A percentile compares a stretch with the other conserved stretches of the same genome.
These are phyloP conservation scores for Raffaelea deltoideospora DNA, from an alignment of 2,329 filamentous ascomycete genomes.

Conservation along the genomic window DNA sequence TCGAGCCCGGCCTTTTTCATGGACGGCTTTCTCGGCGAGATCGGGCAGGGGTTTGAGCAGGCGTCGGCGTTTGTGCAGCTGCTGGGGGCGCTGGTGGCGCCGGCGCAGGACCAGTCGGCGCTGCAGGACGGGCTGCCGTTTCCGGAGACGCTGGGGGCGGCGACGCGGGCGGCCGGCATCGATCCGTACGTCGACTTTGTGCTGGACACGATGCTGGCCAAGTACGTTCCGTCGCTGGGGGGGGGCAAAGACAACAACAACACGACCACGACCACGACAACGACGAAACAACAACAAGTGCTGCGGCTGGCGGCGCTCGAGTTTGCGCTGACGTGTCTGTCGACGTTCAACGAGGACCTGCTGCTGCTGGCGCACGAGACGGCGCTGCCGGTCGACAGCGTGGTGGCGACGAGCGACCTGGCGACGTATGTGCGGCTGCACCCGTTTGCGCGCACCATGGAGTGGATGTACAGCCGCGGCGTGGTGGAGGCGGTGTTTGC, in stretches of 20 bases:
- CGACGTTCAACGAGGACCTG: slow-evolving; percentile 86
- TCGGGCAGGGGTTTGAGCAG: slow-evolving; percentile 70
- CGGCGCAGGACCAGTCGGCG: slow-evolving; percentile 42
- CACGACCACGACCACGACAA: slow-evolving; percentile 36
- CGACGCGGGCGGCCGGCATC: slow-evolving; percentile 65
- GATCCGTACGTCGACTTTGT: slow-evolving; percentile 89
- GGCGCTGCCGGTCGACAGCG: slow-evolving; percentile 56
- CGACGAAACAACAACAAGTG: slow-evolving; percentile 54
- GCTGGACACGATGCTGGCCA: slow-evolving; percentile 60
- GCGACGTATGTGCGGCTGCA: slow-evolving; percentile 73
- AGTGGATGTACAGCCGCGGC: slow-evolving; percentile 93
- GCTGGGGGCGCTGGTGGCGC: slow-evolving; percentile 55
- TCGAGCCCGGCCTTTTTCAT: slow-evolving; percentile 23
- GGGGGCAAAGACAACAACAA: too few relatives aligned
- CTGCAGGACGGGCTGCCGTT: slow-evolving; percentile 71
- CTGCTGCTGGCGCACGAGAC: slow-evolving; percentile 73
- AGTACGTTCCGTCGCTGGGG: too few relatives aligned
- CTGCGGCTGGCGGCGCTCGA: slow-evolving; percentile 69
- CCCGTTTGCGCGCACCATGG: slow-evolving; percentile 88
- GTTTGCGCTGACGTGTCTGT: slow-evolving; percentile 65
- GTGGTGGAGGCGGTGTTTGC: slow-evolving; percentile 68
- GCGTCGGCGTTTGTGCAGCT: slow-evolving; percentile 71
- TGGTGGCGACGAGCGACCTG: slow-evolving; percentile 60
- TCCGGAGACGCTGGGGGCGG: slow-evolving; percentile 66
- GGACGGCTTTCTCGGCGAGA: slow-evolving; percentile 56